These are phyloP conservation scores for Ustilago bromivora DNA, from an alignment of 1,284 basidiomycete species.

Conservation along the genomic window DNA sequence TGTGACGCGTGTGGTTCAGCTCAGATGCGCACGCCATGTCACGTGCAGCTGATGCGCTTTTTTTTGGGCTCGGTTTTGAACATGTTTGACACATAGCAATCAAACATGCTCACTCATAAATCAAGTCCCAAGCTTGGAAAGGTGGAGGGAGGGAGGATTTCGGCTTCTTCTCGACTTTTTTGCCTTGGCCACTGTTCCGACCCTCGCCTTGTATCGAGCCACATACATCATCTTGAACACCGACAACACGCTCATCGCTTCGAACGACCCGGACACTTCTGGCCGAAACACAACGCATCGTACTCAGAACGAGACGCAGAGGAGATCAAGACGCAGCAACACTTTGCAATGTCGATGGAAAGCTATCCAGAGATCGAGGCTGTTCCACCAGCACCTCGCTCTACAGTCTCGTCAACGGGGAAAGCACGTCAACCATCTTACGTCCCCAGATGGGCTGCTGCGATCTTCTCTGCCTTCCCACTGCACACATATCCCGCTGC, in stretches of 20 bases:
- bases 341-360: slow-evolving; percentile 13
- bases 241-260: not conserved
- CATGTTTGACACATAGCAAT: too few relatives aligned
- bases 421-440: slow-evolving; percentile 11
- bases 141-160: too few relatives aligned
- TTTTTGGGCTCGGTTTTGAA: too few relatives aligned
- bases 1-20: not conserved
- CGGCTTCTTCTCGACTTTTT: not conserved
- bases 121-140: too few relatives aligned
- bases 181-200: not conserved
- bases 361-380: slow-evolving; percentile 53
- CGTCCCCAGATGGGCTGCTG: slow-evolving; percentile 40
- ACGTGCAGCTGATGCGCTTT: too few relatives aligned
- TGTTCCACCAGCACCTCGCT: slow-evolving; percentile 51
- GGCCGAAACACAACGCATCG: not conserved
- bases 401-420: slow-evolving; percentile 20
- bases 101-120: too few relatives aligned
- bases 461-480: slow-evolving; percentile 50
- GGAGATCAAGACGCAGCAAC: not conserved
- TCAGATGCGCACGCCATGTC: too few relatives aligned
- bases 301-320: not conserved
- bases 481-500: slow-evolving; percentile 46
- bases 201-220: not conserved
- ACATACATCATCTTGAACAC: not conserved
- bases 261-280: not conserved